Percentiles rank a stretch among this genome's conserved stretches.
Evolutionary conservation across 2,329 filamentous ascomycete genomes (phyloP).

Genomic region (Epichloe elymi): DNA sequence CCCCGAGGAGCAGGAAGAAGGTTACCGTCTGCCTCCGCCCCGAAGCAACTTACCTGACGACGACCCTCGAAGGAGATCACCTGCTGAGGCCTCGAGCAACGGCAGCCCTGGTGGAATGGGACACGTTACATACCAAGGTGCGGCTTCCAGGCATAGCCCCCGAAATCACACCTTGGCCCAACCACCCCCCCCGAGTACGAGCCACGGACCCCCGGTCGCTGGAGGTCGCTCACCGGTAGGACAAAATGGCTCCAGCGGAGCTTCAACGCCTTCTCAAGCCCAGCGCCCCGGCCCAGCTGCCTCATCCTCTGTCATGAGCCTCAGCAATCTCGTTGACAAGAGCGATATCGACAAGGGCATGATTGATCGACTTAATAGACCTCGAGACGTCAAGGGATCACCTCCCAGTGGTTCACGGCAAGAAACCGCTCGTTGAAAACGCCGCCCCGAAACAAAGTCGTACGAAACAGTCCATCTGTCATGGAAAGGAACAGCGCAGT

Average conservation of each 20-base stretch:
- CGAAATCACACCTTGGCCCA: constrained; percentile 23
- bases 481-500: too few relatives aligned
- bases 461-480: too few relatives aligned
- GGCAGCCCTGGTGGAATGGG: constrained; percentile 32
- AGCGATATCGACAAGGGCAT: constrained; percentile 43
- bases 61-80: constrained; percentile 36
- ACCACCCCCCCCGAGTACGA: constrained; percentile 4
- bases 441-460: too few relatives aligned
- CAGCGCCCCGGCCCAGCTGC: constrained; percentile 11
- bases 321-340: constrained; percentile 37
- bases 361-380: constrained; percentile 37
- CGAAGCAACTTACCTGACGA: constrained; percentile 29
- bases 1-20: constrained; percentile 25
- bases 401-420: background rate
- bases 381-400: constrained; percentile 10
- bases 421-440: constrained; percentile 5
- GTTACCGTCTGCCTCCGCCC: constrained; percentile 33
- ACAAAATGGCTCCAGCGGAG: constrained; percentile 23
- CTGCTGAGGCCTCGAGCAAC: constrained; percentile 33
- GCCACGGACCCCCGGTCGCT: constrained; percentile 17
- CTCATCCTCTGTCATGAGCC: constrained; percentile 35
- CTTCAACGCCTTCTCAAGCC: constrained; percentile 20
- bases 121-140: constrained; percentile 25
- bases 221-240: constrained; percentile 25
- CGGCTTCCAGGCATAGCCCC: constrained; percentile 24